Evolutionary conservation across 805 yeast genomes (phyloP).

Genomic region (Hanseniaspora vineae): DNA sequence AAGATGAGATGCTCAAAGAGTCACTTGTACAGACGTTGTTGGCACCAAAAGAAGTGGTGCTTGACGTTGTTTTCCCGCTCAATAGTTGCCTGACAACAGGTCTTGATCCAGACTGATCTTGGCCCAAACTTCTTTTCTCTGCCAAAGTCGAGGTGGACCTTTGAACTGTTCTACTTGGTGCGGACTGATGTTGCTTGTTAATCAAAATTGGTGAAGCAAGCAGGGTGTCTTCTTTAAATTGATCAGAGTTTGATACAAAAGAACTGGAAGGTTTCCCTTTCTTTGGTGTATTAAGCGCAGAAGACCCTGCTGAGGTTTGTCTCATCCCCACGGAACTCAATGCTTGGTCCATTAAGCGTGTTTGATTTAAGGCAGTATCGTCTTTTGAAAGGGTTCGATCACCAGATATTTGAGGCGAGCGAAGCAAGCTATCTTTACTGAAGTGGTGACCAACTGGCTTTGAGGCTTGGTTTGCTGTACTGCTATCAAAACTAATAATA

Average conservation of each 20-base stretch:
- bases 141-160: background rate
- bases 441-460: too few species aligned
- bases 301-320: background rate
- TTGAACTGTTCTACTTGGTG: background rate
- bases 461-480: background rate
- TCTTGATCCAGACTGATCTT: background rate
- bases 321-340: background rate
- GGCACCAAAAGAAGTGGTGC: background rate
- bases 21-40: background rate
- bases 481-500: background rate
- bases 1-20: background rate
- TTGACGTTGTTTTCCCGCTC: background rate
- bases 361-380: too few species aligned
- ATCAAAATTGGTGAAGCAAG: background rate
- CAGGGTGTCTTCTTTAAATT: background rate
- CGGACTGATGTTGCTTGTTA: background rate
- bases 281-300: background rate
- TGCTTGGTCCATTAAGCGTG: too few species aligned
- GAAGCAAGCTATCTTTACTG: too few species aligned
- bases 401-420: too few species aligned
- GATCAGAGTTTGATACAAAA: background rate
- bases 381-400: too few species aligned
- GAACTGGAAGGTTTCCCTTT: background rate
- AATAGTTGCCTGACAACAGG: background rate
- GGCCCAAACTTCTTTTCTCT: background rate